Base-by-base conservation (phyloP, 2,329 filamentous ascomycete genomes). In the Aotearoamyces nothofagi region DNA sequence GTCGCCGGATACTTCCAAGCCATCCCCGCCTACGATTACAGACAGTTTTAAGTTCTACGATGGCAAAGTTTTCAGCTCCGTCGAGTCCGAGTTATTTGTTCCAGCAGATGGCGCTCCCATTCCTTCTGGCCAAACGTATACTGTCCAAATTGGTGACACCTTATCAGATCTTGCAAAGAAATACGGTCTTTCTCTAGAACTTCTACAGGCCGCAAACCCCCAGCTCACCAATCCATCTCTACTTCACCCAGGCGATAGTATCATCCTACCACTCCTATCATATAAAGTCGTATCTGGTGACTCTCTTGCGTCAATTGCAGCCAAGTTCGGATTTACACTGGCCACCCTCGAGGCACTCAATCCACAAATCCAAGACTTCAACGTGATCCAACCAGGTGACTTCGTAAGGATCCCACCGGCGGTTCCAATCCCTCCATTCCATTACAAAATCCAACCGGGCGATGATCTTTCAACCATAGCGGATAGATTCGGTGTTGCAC, bases 281-380 rank as follows among this genome's bases (percentile, higher is more conserved):
- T 30, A 26, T 15, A 30, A 27, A 5, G 27, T 33, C 9, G 17
- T 30, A n/a, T 13, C 12, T 8, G 32, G 32, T 5, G 27, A 33
- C 17, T 24, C 17, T 24, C 15, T 30, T 8, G 12, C 15, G 10
- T 17, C 13, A 8, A 30, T 33, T 28, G 32, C 32, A 10, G 15
- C 15, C 8, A 16, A 6, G 7, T 30, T 13, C 20, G 22, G 23
- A n/a, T 13, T 33, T 20, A 30, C 32, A 9, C 16, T 30, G n/a
- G 15, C 16, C 11, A 13, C 27, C n/a, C 24, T 33, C n/a, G 22
- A 26, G 11, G 17, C 16, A 9, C 15, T 24, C 15, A 33, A 33
- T 24, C 23, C 22, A 6, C 16, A 30, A 11, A 30, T 33, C 16
- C 13, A 24, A 8, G 30, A 33, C 32, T 27, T 20, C 11, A 27